Conservation (phyloP, 768 basidiomycete genomes). For the Rhodotorula babjevae region DNA sequence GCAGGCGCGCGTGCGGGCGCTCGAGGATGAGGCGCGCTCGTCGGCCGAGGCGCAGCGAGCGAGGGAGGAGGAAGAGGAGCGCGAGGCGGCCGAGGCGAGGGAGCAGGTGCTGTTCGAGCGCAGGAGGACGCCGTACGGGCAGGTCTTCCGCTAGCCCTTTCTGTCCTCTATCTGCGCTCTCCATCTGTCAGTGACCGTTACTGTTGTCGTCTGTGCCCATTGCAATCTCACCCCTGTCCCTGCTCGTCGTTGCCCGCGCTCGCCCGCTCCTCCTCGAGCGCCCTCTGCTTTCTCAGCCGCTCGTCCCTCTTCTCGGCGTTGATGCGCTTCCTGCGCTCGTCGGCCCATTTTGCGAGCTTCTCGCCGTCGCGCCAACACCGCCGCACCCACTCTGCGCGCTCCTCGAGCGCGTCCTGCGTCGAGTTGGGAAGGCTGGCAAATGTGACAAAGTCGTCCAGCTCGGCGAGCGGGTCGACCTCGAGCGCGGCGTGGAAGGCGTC, state of each 20-base stretch:
- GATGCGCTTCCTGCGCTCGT: neutral
- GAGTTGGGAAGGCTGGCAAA: neutral
- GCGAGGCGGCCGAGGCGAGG: conserved; percentile 8
- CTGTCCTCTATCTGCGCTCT: neutral
- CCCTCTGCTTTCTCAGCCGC: neutral
- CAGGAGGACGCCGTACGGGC: neutral
- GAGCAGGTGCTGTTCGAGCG: conserved; percentile 1
- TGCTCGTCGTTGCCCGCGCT: neutral
- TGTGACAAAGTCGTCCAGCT: conserved; percentile 27
- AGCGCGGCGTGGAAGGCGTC: conserved; percentile 2
- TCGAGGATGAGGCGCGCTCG: neutral
- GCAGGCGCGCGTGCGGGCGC: neutral
- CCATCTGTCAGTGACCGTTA: neutral
- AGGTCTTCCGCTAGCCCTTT: neutral
- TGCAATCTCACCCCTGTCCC: neutral
- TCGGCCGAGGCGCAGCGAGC: neutral
- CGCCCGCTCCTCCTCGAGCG: neutral
- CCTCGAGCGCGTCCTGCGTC: neutral
- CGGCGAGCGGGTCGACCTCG: conserved; percentile 18
- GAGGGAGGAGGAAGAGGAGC: conserved; percentile 2
- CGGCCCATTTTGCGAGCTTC: neutral
- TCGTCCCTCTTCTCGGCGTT: neutral
- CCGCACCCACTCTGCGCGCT: conserved; percentile 22
- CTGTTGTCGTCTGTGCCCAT: too few relatives aligned
- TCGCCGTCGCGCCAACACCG: conserved; percentile 4